Percentiles rank a stretch among this genome's conserved stretches.
Evolutionary conservation across 441 rosid species (phyloP).

Genomic region (Jatropha podagrica): DNA sequence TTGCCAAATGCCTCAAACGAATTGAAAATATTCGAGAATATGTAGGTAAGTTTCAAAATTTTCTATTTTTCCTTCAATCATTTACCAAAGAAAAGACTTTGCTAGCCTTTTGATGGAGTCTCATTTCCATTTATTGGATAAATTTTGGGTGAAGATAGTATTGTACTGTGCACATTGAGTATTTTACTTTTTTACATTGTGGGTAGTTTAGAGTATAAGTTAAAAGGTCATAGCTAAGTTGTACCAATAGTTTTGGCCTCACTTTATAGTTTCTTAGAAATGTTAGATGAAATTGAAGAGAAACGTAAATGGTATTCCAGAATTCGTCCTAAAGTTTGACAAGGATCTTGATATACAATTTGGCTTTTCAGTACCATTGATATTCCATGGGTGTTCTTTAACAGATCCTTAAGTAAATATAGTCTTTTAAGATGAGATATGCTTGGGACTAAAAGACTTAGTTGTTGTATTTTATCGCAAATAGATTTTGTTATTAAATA

Average conservation of each 20-base stretch:
- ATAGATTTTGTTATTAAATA: too few species aligned
- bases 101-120: not conserved
- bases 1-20: constrained; percentile 48
- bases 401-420: not conserved
- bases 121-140: not conserved
- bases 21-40: constrained; percentile 47
- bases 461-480: too few species aligned
- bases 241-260: not conserved
- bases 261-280: not conserved
- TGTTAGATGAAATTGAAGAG: too few species aligned
- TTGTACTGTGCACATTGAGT: not conserved
- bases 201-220: not conserved
- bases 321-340: not conserved
- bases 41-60: constrained; percentile 40
- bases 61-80: not conserved
- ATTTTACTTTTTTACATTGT: not conserved
- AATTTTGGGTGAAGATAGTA: not conserved
- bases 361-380: not conserved
- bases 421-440: not conserved
- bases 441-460: too few species aligned
- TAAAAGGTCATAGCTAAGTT: not conserved
- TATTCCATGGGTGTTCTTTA: not conserved
- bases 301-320: not conserved
- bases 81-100: too few species aligned
- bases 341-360: not conserved